phyloP scores from a whole-genome alignment of 2,329 filamentous ascomycete genomes.

The Diaporthe citri region DNA sequence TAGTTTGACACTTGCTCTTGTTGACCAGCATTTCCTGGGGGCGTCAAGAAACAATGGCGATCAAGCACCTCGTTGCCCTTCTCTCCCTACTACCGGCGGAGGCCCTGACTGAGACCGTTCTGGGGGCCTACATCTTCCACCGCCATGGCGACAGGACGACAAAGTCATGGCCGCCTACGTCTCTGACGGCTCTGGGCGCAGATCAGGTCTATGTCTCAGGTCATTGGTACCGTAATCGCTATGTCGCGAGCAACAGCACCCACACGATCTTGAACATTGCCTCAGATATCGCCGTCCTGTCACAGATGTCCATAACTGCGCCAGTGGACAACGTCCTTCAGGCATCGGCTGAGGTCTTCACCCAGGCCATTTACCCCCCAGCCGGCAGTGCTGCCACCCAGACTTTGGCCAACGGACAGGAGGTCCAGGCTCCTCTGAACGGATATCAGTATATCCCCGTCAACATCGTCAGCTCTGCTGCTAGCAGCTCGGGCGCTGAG shows the following conservation, averaged over 20 bases:
- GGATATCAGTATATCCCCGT: conserved; percentile 90
- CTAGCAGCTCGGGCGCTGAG: conserved; percentile 68
- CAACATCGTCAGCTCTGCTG: conserved; percentile 67
- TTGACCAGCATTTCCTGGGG: neutral
- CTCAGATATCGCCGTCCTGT: conserved; percentile 72
- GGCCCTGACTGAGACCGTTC: conserved; percentile 71
- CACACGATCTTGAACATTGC: conserved; percentile 76
- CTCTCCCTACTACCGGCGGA: conserved; percentile 52
- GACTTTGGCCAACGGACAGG: conserved; percentile 78
- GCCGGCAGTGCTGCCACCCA: conserved; percentile 68
- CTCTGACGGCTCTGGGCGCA: conserved; percentile 84
- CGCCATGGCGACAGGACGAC: conserved; percentile 90
- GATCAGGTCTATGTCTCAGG: conserved; percentile 80
- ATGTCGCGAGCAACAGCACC: conserved; percentile 72
- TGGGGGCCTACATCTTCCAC: conserved; percentile 89
- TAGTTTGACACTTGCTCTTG: neutral
- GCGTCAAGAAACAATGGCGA: conserved; percentile 50
- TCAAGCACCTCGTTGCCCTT: conserved; percentile 56
- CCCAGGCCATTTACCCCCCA: conserved; percentile 90
- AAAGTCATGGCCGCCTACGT: conserved; percentile 78
- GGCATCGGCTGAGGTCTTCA: conserved; percentile 82
- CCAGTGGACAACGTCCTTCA: conserved; percentile 84
- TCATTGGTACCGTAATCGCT: conserved; percentile 80
- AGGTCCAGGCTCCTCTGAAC: conserved; percentile 75
- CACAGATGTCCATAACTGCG: conserved; percentile 79